Evolutionary conservation across 345 rosid species (phyloP), one percentile per base, ranked within the genome.

Genomic region (Citrus trifoliata): DNA sequence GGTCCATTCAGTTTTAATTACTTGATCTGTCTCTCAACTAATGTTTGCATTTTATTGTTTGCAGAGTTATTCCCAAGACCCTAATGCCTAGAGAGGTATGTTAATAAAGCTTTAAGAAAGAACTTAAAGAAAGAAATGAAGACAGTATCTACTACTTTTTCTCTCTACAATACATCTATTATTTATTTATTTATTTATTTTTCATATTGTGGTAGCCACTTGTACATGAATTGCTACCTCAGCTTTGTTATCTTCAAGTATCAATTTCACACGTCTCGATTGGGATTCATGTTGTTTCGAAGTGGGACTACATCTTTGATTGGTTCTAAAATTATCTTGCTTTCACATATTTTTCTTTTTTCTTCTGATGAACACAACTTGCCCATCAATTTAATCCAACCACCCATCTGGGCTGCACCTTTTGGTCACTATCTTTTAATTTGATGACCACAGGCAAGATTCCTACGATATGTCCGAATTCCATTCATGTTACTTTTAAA

Each of bases 31-130:
- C 24, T 63, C 62, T 67, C 32, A 55, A n/a, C 73, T 63, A 72
- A 83, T 78, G 60, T 67, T 81, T 80, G 80, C 84, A 76, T 84
- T 79, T 80, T 85, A 33, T 85, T 87, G 77, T 76, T 81, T 81
- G 82, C 87, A 92, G 96, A 77, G 87, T 92, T 67, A 92, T 92
- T 73, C 96, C 96, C 79, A 90, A 86, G 80, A 88, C 90, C 67
- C 96, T 92, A 35, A 89, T 92, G 93, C 91, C 88, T 33, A 84
- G 81, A 81, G 96, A 92, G 96, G 96, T 90, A 85, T 78, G 62
- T 77, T 30, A 71, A 32, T 73, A 58, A 16, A 73, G 10, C 61
- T 74, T 77, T 61, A 35, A 35, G 37, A 35, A 35, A 5, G 37
- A 35, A 5, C 37, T 35, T 35, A 35, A 35, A 35, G 37, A 35